Percentiles rank a stretch among this genome's conserved stretches.
Conservation (phyloP, 78 protist species). For the Dictyostelium purpureum region DNA sequence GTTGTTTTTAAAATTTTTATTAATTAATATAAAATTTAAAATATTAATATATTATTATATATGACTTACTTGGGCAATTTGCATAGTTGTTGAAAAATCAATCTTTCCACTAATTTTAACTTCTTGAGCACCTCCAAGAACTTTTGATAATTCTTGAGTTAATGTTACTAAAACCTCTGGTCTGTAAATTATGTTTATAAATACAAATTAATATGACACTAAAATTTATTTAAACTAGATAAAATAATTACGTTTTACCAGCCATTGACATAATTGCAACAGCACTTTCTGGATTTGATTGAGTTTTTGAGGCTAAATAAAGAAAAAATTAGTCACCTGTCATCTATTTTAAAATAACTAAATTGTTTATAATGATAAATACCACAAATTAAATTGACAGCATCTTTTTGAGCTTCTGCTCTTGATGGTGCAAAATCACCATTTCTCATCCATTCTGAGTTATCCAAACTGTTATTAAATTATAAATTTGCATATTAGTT, state of each 20-base stretch:
- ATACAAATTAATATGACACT: neutral
- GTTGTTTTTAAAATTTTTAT: neutral
- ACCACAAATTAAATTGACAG: slow-evolving; percentile 85
- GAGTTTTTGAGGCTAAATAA: slow-evolving; percentile 68
- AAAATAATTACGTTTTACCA: slow-evolving; percentile 45
- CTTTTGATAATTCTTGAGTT: slow-evolving; percentile 78
- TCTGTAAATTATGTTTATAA: slow-evolving; percentile 4
- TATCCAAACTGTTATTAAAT: slow-evolving; percentile 79
- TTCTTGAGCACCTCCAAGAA: slow-evolving; percentile 43
- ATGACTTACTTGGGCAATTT: slow-evolving; percentile 74
- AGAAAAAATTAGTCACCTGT: neutral
- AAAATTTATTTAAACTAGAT: neutral
- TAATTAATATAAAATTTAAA: neutral
- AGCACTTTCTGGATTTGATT: slow-evolving; percentile 86
- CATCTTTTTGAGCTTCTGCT: slow-evolving; percentile 87
- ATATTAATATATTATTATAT: neutral
- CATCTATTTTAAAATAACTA: neutral
- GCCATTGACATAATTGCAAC: slow-evolving; percentile 86
- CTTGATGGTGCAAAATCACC: slow-evolving; percentile 93
- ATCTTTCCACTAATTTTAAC: slow-evolving; percentile 22
- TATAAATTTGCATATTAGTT: neutral
- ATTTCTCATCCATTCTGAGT: slow-evolving; percentile 94
- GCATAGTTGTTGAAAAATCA: slow-evolving; percentile 67
- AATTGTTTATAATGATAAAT: neutral
- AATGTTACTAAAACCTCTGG: slow-evolving; percentile 86